phyloP scores from a whole-genome alignment of 805 yeast genomes.

The Middelhovenomyces tepae region DNA sequence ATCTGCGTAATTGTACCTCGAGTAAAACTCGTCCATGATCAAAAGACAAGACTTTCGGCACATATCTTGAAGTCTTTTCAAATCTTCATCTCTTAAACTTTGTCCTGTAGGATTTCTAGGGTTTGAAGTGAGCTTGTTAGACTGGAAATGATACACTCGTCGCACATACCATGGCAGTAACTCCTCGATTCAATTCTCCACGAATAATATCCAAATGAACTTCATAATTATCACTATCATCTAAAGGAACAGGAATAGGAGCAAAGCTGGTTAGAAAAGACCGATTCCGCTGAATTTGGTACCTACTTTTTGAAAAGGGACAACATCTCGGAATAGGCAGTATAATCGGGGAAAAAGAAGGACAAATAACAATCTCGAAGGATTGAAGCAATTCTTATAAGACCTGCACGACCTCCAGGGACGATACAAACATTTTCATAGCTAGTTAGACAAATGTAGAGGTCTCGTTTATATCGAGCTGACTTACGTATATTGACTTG shows the following conservation, averaged over 20 bases:
- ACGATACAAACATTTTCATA: conserved; percentile 52
- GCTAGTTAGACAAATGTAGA: no score
- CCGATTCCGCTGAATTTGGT: background rate
- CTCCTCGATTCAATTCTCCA: conserved; percentile 48
- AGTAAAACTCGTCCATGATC: conserved; percentile 57
- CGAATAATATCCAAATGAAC: conserved; percentile 45
- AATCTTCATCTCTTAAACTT: conserved; percentile 40
- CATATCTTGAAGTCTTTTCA: conserved; percentile 41
- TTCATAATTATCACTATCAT: conserved; percentile 48
- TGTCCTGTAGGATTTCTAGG: conserved; percentile 58
- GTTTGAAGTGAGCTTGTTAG: conserved; percentile 44
- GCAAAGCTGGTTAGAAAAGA: conserved; percentile 30
- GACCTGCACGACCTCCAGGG: conserved; percentile 58
- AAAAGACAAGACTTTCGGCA: conserved; percentile 45
- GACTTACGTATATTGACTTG: conserved; percentile 43
- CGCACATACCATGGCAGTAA: conserved; percentile 37
- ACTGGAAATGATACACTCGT: no score
- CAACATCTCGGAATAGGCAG: conserved; percentile 59
- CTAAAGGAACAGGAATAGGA: conserved; percentile 54
- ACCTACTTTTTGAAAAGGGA: conserved; percentile 44
- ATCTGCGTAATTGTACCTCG: conserved; percentile 47
- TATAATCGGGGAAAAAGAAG: conserved; percentile 53
- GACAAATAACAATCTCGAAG: conserved; percentile 50
- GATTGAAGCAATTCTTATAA: conserved; percentile 53
- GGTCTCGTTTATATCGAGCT: no score